A percentile compares a stretch with the other conserved stretches of the same genome.
Conservation (phyloP, 331 rosid genomes). For the Erythrophleum ivorense region DNA sequence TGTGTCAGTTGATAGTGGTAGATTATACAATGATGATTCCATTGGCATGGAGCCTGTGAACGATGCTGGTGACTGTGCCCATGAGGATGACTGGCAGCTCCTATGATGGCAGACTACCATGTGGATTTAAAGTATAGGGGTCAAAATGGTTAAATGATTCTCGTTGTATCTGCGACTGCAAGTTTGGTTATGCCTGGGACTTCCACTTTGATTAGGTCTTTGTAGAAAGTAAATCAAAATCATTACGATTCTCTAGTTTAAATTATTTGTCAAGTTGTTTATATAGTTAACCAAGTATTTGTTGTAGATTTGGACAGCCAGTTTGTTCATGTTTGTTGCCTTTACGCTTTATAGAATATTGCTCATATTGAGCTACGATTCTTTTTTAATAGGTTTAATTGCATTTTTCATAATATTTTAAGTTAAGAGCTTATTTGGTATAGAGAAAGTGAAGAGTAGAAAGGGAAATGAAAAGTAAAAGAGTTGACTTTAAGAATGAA, state of each 20-base stretch:
- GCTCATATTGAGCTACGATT: slow-evolving; percentile 2
- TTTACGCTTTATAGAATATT: slow-evolving; percentile 22
- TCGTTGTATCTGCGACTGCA: slow-evolving; percentile 27
- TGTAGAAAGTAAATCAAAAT: slow-evolving; percentile 49
- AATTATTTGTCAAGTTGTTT: slow-evolving; percentile 43
- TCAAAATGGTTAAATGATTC: slow-evolving; percentile 35
- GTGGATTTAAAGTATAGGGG: slow-evolving; percentile 25
- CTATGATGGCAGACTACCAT: slow-evolving; percentile 44
- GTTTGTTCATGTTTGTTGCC: slow-evolving; percentile 37
- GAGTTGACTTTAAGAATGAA: no score
- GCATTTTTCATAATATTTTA: not conserved
- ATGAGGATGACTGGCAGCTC: slow-evolving; percentile 95
- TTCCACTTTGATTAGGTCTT: slow-evolving; percentile 36
- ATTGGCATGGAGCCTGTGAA: slow-evolving; percentile 37
- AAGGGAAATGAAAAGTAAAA: no score
- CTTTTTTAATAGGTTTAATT: not conserved
- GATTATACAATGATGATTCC: slow-evolving; percentile 49
- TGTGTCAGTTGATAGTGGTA: slow-evolving; percentile 46
- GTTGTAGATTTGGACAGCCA: slow-evolving; percentile 46
- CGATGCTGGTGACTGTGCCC: slow-evolving; percentile 48
- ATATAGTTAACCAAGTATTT: slow-evolving; percentile 45
- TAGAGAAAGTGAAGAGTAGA: no score
- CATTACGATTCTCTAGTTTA: slow-evolving; percentile 53
- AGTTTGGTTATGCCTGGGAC: slow-evolving; percentile 35
- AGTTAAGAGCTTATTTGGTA: no score